Conservation (phyloP, 352 stramenopile species). For the Globisporangium cylindrosporum region DNA sequence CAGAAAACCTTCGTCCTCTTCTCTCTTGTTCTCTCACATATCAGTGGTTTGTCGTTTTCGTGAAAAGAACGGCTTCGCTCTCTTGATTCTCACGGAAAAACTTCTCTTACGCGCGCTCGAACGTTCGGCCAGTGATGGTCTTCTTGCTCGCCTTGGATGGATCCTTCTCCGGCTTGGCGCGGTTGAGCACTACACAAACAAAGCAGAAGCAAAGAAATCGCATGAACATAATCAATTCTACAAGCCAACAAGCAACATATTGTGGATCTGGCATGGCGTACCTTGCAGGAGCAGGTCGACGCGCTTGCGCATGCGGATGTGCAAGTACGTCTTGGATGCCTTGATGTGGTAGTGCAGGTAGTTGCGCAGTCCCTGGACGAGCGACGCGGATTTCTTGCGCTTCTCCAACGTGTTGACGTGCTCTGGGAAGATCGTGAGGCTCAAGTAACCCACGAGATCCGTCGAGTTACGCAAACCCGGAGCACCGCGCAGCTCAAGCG, state of each 20-base stretch:
- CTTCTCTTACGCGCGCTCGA: conserved; percentile 49
- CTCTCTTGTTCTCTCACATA: neutral
- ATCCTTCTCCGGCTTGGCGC: conserved; percentile 86
- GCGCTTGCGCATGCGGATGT: conserved; percentile 95
- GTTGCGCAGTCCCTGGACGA: conserved; percentile 88
- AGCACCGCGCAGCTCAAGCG: conserved; percentile 80
- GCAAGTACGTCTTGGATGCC: conserved; percentile 94
- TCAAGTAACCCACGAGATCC: conserved; percentile 89
- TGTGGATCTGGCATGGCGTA: conserved; percentile 17
- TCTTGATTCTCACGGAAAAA: neutral
- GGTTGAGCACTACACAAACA: conserved; percentile 80
- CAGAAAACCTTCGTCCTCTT: neutral
- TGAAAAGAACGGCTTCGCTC: too few species aligned
- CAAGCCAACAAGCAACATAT: neutral
- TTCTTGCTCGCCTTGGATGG: conserved; percentile 90
- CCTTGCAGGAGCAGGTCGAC: conserved; percentile 91
- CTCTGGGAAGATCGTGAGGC: conserved; percentile 83
- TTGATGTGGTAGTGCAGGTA: conserved; percentile 98
- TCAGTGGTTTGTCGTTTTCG: neutral
- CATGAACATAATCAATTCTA: neutral
- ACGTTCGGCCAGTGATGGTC: conserved; percentile 90
- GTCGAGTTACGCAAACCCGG: conserved; percentile 51
- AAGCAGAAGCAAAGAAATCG: neutral
- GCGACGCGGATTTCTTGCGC: conserved; percentile 83
- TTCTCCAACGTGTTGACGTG: conserved; percentile 89